Base-by-base conservation (phyloP, 2,329 filamentous ascomycete species). In the Verticillium nubilum region DNA sequence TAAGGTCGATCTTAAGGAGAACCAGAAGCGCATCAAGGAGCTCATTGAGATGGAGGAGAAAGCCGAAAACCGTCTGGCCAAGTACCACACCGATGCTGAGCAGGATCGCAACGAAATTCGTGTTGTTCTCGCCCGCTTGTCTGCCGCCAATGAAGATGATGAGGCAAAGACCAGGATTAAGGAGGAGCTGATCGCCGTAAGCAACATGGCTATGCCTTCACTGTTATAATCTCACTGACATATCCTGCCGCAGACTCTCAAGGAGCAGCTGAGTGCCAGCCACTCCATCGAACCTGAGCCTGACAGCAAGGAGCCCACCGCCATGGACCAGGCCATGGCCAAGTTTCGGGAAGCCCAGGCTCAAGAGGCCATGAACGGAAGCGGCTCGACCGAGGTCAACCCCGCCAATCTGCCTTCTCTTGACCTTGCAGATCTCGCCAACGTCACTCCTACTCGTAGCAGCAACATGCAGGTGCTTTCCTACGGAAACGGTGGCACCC, bases 181-280 rank as follows among this genome's bases (percentile, higher is more conserved):
- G n/a, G 42, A 47, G 5, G 42, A 47, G 42, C 42, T 47, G 7
- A 47, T 47, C 19, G n/a, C 42, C 19, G 42, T 47, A 6, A 42
- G 35, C 17, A 42, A 19, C 33, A 19, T 31, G 26, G 5, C 5
- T 27, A n/a, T 33, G 25, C 6, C 2, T 52, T 23, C n/a, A 15
- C 3, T 19, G 2, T 27, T 27, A 28, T 4, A 12, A 23, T 17
- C 12, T 27, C 15, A 42, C 31, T 28, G 25, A 56, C 19, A 15
- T 1, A 17, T 12, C 17, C 29, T 12, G 25, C n/a, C 19, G n/a
- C 23, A 69, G 52, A 67, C 73, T 28, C 66, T 76, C 5, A 71
- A 75, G 61, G 71, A 70, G 27, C 72, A 76, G 58, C 67, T 73
- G 61, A 74, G 72, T 60, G 70, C 69, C 52, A 67, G 72, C 4